These are phyloP conservation scores for Thalassia testudinum DNA, from an alignment of 116 monocot species.

Conservation along the genomic window DNA sequence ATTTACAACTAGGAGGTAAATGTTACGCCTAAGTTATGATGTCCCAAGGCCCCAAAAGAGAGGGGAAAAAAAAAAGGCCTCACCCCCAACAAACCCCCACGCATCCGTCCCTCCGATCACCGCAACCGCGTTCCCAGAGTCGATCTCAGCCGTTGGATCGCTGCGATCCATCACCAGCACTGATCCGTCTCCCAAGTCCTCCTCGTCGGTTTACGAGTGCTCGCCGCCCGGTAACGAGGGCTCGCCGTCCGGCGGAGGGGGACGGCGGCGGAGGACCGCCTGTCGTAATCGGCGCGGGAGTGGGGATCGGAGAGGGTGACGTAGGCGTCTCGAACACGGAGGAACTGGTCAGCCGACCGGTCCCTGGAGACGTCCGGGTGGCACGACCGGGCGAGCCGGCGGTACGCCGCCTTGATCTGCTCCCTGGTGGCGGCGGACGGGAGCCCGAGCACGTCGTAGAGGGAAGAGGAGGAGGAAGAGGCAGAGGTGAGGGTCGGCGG, in stretches of 20 bases:
- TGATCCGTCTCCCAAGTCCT: conserved; percentile 67
- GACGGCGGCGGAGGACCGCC: neutral
- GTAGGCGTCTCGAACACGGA: conserved; percentile 15
- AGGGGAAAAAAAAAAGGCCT: too few relatives aligned
- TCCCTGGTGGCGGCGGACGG: conserved; percentile 7
- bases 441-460: conserved; percentile 38
- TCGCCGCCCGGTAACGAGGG: too few relatives aligned
- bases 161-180: conserved; percentile 66
- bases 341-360: conserved; percentile 11
- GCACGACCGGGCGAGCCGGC: conserved; percentile 41
- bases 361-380: conserved; percentile 49
- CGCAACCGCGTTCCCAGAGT: too few relatives aligned
- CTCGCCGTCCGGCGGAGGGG: neutral
- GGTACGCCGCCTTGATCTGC: conserved; percentile 79
- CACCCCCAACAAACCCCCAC: too few relatives aligned
- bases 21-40: too few relatives aligned
- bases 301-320: conserved; percentile 48
- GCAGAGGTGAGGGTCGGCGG: neutral
- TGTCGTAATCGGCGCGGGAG: conserved; percentile 45
- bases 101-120: too few relatives aligned
- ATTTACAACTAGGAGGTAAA: too few relatives aligned
- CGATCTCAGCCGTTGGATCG: too few relatives aligned
- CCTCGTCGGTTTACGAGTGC: conserved; percentile 6
- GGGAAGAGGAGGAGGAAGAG: neutral
- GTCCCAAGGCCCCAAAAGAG: too few relatives aligned